These are phyloP conservation scores for Ustilago loliicola DNA, from an alignment of 1,284 basidiomycete species.

Conservation along the genomic window DNA sequence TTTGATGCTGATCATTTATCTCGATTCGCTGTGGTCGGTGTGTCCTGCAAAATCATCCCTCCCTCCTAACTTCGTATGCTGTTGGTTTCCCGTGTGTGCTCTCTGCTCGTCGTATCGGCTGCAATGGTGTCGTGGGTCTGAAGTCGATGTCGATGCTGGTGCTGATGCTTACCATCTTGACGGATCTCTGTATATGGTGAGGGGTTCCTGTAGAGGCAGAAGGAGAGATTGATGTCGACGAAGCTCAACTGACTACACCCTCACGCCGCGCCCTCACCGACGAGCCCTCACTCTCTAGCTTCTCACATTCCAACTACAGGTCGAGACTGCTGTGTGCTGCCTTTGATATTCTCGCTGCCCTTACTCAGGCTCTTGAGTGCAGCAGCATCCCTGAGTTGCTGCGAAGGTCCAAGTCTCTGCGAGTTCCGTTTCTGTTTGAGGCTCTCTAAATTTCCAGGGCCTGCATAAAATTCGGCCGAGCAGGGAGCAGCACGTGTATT, in stretches of 20 bases:
- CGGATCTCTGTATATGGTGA: constrained; percentile 55
- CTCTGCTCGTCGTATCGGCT: not conserved
- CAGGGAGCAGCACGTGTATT: constrained; percentile 11
- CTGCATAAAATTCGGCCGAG: not conserved
- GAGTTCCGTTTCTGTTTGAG: too few species aligned
- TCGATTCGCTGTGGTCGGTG: not conserved
- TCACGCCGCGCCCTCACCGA: too few species aligned
- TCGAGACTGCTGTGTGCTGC: not conserved
- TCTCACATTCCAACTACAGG: not conserved
- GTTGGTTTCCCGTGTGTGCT: not conserved
- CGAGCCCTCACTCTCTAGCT: constrained; percentile 2
- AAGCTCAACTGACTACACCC: constrained; percentile 21
- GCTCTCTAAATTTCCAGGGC: not conserved
- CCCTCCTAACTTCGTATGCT: not conserved
- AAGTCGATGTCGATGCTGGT: constrained; percentile 17
- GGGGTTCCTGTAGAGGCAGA: constrained; percentile 48
- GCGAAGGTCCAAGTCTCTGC: too few species aligned
- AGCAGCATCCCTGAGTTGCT: too few species aligned
- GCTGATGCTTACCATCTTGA: constrained; percentile 61
- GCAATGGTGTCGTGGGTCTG: not conserved
- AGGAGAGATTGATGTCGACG: constrained; percentile 41
- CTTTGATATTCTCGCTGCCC: not conserved
- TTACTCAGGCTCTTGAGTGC: too few species aligned
- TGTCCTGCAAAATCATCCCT: not conserved
- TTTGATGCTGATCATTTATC: not conserved